A percentile compares a stretch with the other conserved stretches of the same genome.
phyloP scores from a whole-genome alignment of 495 filamentous ascomycete species.

The Daldinia bambusicola region DNA sequence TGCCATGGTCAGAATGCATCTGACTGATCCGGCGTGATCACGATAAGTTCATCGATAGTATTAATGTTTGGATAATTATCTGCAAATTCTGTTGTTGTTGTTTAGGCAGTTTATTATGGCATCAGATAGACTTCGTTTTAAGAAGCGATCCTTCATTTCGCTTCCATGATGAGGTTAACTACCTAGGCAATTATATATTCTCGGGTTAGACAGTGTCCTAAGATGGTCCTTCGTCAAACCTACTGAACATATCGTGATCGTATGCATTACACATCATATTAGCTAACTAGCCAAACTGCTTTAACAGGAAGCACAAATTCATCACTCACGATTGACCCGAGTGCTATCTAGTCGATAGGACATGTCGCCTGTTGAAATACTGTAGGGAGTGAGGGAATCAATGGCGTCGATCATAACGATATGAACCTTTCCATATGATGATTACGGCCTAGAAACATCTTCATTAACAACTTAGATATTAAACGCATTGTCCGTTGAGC shows the following conservation, averaged over 20 bases:
- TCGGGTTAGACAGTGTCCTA: slow-evolving; percentile 9
- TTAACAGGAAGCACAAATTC: not conserved
- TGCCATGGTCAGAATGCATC: not conserved
- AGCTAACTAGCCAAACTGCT: not conserved
- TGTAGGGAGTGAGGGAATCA: not conserved
- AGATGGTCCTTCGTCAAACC: slow-evolving; percentile 19
- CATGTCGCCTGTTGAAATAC: not conserved
- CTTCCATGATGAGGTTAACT: not conserved
- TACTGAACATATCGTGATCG: not conserved
- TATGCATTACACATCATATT: not conserved
- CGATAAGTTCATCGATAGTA: not conserved
- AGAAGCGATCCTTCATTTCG: slow-evolving; percentile 21
- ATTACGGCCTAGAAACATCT: not conserved
- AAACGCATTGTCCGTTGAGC: not conserved
- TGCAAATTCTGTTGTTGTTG: not conserved
- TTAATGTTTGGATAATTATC: not conserved
- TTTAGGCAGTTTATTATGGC: not conserved
- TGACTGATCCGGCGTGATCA: not conserved
- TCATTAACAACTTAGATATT: not conserved
- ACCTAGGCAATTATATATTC: not conserved
- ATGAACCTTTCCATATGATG: not conserved
- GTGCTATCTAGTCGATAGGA: not conserved
- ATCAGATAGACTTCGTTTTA: slow-evolving; percentile 1
- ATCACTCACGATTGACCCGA: not conserved
- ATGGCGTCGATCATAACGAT: not conserved